Evolutionary conservation across 345 rosid species (phyloP).

Genomic region (Cardamine chenopodiifolia): DNA sequence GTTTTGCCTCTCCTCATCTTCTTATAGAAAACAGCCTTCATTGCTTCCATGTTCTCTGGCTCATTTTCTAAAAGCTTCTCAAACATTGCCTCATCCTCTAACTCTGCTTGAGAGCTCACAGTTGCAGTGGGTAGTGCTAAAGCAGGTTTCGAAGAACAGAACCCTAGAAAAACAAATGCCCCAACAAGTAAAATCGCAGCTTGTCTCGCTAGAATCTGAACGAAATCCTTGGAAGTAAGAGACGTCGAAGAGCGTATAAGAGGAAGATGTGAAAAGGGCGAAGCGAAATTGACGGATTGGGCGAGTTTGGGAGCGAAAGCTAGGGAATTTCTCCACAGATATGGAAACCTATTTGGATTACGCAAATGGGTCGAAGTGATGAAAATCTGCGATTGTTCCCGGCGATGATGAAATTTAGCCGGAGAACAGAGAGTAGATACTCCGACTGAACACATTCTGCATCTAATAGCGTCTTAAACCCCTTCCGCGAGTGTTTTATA

Average conservation of each 20-base stretch:
- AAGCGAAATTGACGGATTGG: constrained; percentile 15
- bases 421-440: constrained; percentile 30
- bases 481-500: background rate
- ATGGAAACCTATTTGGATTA: constrained; percentile 17
- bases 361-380: constrained; percentile 13
- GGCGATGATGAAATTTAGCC: constrained; percentile 28
- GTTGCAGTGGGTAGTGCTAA: constrained; percentile 50
- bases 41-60: constrained; percentile 65
- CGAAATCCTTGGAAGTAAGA: constrained; percentile 34
- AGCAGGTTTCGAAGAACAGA: constrained; percentile 49
- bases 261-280: constrained; percentile 36
- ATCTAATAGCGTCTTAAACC: background rate
- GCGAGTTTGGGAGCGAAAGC: constrained; percentile 36
- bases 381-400: constrained; percentile 21
- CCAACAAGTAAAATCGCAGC: constrained; percentile 59
- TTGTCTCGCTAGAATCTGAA: constrained; percentile 47
- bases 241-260: constrained; percentile 14
- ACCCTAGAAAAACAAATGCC: constrained; percentile 57
- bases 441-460: constrained; percentile 29
- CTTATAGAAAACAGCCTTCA: constrained; percentile 68
- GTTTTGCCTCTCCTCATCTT: constrained; percentile 80
- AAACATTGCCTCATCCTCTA: constrained; percentile 56
- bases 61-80: constrained; percentile 73
- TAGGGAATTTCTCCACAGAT: constrained; percentile 28
- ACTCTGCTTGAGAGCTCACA: constrained; percentile 41